A percentile compares a stretch with the other conserved stretches of the same genome.
These are phyloP conservation scores for Apiospora rasikravindrae DNA, from an alignment of 2,329 filamentous ascomycete species.

Conservation along the genomic window DNA sequence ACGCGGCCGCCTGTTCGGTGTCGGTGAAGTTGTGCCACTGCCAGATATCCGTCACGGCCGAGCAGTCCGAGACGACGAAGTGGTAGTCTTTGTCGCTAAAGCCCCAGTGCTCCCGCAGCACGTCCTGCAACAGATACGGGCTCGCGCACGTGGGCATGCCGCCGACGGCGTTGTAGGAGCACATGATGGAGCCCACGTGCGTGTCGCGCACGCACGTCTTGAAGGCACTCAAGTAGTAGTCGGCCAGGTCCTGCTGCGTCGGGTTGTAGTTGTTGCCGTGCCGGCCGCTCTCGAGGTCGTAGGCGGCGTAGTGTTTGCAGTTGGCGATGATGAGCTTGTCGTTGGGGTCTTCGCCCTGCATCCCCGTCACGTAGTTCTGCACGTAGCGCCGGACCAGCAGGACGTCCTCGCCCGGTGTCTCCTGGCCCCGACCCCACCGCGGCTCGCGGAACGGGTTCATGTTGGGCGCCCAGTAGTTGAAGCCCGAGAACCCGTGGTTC, in stretches of 20 bases:
- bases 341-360: constrained; percentile 47
- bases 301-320: constrained; percentile 65
- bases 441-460: constrained; percentile 37
- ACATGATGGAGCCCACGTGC: constrained; percentile 64
- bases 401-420: constrained; percentile 38
- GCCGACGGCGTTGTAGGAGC: constrained; percentile 68
- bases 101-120: constrained; percentile 69
- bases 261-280: constrained; percentile 21
- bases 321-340: constrained; percentile 52
- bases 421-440: constrained; percentile 36
- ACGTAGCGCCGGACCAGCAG: constrained; percentile 57
- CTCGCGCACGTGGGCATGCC: constrained; percentile 69
- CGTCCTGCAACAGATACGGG: constrained; percentile 63
- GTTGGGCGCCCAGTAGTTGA: constrained; percentile 37
- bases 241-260: constrained; percentile 63
- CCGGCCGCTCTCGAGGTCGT: constrained; percentile 58
- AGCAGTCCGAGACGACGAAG: constrained; percentile 67
- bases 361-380: constrained; percentile 56
- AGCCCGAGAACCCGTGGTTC: constrained; percentile 36
- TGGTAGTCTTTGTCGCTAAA: constrained; percentile 67
- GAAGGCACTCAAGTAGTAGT: constrained; percentile 73
- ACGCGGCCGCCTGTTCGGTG: constrained; percentile 26
- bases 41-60: constrained; percentile 64
- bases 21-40: constrained; percentile 46
- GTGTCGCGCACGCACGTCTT: constrained; percentile 65